Conservation (phyloP, 768 basidiomycete genomes). For the Pholiota conissans region DNA sequence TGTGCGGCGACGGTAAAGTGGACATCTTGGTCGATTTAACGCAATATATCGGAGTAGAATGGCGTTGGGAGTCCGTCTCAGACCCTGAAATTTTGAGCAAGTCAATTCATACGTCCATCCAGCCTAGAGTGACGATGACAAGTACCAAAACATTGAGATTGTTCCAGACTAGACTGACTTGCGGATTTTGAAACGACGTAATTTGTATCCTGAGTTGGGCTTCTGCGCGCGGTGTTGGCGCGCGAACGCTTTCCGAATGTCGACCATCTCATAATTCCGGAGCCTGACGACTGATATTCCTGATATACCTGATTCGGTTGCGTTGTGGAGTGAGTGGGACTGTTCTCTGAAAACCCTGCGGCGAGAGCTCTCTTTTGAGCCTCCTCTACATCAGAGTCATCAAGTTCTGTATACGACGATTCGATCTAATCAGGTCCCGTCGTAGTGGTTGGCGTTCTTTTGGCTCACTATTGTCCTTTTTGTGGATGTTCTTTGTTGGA, state of each 20-base stretch:
- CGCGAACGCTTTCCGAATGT: constrained; percentile 14
- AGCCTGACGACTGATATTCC: not conserved
- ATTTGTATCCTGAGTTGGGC: not conserved
- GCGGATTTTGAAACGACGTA: constrained; percentile 10
- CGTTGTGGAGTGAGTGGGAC: not conserved
- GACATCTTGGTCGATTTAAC: constrained; percentile 10
- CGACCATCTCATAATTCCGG: constrained; percentile 15
- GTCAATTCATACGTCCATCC: constrained; percentile 4
- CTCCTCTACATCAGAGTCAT: not conserved
- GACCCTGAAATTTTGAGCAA: constrained; percentile 19
- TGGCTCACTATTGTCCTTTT: constrained; percentile 4
- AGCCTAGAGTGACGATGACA: constrained; percentile 8
- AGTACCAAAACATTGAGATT: constrained; percentile 13
- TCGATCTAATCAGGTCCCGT: constrained; percentile 1
- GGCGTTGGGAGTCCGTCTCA: constrained; percentile 14
- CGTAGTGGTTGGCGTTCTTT: not conserved
- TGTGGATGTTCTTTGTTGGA: constrained; percentile 9
- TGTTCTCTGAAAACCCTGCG: not conserved
- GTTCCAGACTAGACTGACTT: constrained; percentile 22
- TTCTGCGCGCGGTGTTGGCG: not conserved
- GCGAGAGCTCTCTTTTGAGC: constrained; percentile 5
- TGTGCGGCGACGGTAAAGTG: constrained; percentile 30
- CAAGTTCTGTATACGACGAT: constrained; percentile 5
- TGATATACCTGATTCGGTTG: not conserved
- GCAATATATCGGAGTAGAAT: constrained; percentile 13